phyloP scores from a whole-genome alignment of 2,329 filamentous ascomycete genomes.

The Lasiodiplodia sp. region DNA sequence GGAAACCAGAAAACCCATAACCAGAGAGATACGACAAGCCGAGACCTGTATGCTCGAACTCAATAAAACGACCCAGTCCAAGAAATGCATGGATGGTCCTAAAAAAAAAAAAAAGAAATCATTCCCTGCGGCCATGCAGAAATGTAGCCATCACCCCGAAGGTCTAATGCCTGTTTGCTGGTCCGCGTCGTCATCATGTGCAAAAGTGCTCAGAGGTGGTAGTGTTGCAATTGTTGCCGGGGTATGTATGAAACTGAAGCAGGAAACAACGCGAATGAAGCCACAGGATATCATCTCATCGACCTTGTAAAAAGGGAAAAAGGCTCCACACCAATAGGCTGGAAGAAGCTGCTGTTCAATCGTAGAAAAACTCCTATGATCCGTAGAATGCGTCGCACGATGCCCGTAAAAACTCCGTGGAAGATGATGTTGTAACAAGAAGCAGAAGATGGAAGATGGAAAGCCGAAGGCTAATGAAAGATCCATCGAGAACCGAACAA shows the following conservation, averaged over 20 bases:
- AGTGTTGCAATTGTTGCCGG: slow-evolving; percentile 17
- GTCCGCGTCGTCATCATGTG: slow-evolving; percentile 26
- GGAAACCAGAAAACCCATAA: not conserved
- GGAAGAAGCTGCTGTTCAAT: slow-evolving; percentile 20
- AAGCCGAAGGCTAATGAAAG: slow-evolving; percentile 3
- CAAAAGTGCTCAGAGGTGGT: slow-evolving; percentile 20
- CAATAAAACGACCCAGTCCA: slow-evolving; percentile 17
- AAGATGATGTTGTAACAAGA: slow-evolving; percentile 28
- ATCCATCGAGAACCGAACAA: slow-evolving; percentile 16
- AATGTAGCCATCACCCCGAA: not conserved
- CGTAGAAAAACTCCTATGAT: slow-evolving; percentile 23
- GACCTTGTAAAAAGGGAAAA: slow-evolving; percentile 13
- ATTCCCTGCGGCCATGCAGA: slow-evolving; percentile 21
- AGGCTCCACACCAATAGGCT: slow-evolving; percentile 10
- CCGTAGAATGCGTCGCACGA: slow-evolving; percentile 25
- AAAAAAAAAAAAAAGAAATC: slow-evolving; percentile 17
- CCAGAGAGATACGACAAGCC: not conserved
- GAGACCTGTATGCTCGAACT: slow-evolving; percentile 24
- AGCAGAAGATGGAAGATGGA: not conserved
- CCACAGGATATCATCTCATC: slow-evolving; percentile 28
- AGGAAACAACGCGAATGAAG: not conserved
- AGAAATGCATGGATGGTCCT: slow-evolving; percentile 13
- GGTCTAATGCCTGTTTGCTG: slow-evolving; percentile 16
- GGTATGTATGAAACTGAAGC: slow-evolving; percentile 20
- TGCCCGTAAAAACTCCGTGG: slow-evolving; percentile 26